Percentiles rank a stretch among this genome's conserved stretches.
phyloP scores from a whole-genome alignment of 2,329 filamentous ascomycete genomes.

The Penicillium sp. region DNA sequence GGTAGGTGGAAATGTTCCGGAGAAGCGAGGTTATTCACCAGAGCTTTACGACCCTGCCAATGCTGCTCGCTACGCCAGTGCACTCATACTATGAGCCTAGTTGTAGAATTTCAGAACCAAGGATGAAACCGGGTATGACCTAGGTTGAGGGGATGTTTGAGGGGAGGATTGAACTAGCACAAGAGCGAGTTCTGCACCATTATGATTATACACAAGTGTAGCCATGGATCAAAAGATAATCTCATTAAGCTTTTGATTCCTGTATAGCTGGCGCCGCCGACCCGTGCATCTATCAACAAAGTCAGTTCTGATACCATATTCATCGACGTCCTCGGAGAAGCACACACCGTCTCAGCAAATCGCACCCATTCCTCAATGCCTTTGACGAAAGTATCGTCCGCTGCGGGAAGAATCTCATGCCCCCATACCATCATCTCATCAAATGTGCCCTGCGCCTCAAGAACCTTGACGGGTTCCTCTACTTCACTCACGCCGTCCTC shows the following conservation, averaged over 20 bases:
- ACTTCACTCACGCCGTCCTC: slow-evolving; percentile 50
- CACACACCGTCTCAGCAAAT: slow-evolving; percentile 67
- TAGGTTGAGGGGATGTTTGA: no score
- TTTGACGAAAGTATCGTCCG: slow-evolving; percentile 70
- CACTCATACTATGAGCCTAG: no score
- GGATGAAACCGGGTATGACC: no score
- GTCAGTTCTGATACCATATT: slow-evolving; percentile 9
- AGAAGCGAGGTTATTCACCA: no score
- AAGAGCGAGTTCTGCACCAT: no score
- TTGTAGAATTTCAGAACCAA: no score
- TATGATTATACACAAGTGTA: no score
- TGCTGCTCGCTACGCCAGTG: no score
- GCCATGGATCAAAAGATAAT: not conserved
- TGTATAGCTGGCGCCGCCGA: slow-evolving; percentile 10
- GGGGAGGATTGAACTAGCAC: no score
- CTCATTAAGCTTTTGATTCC: slow-evolving; percentile 9
- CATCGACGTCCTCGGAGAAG: not conserved
- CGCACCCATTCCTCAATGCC: slow-evolving; percentile 79
- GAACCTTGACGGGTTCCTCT: slow-evolving; percentile 55
- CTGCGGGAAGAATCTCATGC: slow-evolving; percentile 69
- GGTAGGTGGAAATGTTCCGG: no score
- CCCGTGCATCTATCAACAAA: slow-evolving; percentile 32
- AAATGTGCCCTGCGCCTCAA: slow-evolving; percentile 69
- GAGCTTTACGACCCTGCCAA: no score
- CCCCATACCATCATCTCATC: slow-evolving; percentile 80